Conservation (phyloP, 495 filamentous ascomycete genomes). For the Darksidea phi region DNA sequence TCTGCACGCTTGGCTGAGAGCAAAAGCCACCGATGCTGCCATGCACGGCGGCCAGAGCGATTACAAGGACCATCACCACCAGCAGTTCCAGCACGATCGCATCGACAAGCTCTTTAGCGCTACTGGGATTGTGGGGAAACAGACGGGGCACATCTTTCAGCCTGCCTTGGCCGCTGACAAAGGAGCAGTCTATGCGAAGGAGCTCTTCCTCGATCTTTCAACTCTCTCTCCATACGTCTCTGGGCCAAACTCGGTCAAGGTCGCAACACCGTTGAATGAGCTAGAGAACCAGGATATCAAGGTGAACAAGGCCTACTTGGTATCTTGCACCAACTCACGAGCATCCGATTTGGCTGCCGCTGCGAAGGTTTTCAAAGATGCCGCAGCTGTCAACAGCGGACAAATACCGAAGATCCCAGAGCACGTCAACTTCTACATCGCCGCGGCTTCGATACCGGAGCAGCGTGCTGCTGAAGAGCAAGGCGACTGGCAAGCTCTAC, state of each 20-base stretch:
- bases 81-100: constrained; percentile 63
- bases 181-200: constrained; percentile 79
- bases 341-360: constrained; percentile 80
- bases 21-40: constrained; percentile 70
- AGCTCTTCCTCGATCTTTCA: constrained; percentile 72
- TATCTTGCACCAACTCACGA: constrained; percentile 88
- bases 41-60: constrained; percentile 49
- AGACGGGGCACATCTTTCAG: constrained; percentile 26
- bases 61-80: constrained; percentile 26
- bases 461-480: constrained; percentile 74
- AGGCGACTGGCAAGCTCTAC: constrained; percentile 83
- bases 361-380: constrained; percentile 82
- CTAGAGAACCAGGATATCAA: constrained; percentile 69
- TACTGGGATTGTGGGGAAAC: constrained; percentile 30
- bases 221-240: constrained; percentile 83
- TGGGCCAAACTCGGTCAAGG: constrained; percentile 89
- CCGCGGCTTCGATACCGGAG: constrained; percentile 79
- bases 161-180: constrained; percentile 63
- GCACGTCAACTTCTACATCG: constrained; percentile 85
- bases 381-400: constrained; percentile 54
- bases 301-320: constrained; percentile 82
- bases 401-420: constrained; percentile 70
- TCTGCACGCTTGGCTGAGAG: constrained; percentile 71
- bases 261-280: constrained; percentile 74
- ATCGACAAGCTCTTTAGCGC: constrained; percentile 66